These are phyloP conservation scores for Aspergillus sergii DNA, from an alignment of 2,329 filamentous ascomycete genomes.

Conservation along the genomic window DNA sequence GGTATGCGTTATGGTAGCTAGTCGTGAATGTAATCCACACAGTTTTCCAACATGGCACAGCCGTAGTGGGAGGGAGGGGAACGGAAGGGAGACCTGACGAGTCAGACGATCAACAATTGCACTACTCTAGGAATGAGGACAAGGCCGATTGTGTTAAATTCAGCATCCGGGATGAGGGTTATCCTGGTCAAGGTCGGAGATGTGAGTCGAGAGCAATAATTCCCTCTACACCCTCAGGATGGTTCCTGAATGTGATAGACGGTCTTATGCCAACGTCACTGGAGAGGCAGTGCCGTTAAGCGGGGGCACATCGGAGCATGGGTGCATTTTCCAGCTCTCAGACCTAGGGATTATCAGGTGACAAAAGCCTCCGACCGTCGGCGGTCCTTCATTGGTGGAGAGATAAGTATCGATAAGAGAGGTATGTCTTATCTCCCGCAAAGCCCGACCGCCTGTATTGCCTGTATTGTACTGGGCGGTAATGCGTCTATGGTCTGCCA, in stretches of 20 bases:
- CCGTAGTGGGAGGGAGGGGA: conserved; percentile 17
- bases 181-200: not conserved
- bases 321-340: conserved; percentile 5
- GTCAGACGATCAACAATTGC: conserved; percentile 26
- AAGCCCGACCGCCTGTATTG: conserved; percentile 1
- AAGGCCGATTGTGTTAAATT: not conserved
- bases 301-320: conserved; percentile 13
- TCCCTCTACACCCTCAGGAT: conserved; percentile 8
- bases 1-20: conserved; percentile 26
- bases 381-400: conserved; percentile 9
- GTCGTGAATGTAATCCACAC: conserved; percentile 21
- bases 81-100: conserved; percentile 21
- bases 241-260: conserved; percentile 5
- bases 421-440: conserved; percentile 4
- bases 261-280: conserved; percentile 17
- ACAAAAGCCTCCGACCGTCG: conserved; percentile 9
- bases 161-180: not conserved
- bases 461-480: not conserved
- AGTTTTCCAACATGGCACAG: conserved; percentile 17
- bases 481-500: not conserved
- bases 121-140: conserved; percentile 8
- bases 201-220: not conserved
- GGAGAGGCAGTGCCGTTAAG: conserved; percentile 17
- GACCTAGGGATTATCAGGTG: conserved; percentile 19
- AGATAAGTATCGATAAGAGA: conserved; percentile 20